These are phyloP conservation scores for Pyricularia sp. DNA, from an alignment of 2,329 filamentous ascomycete species.

Conservation along the genomic window DNA sequence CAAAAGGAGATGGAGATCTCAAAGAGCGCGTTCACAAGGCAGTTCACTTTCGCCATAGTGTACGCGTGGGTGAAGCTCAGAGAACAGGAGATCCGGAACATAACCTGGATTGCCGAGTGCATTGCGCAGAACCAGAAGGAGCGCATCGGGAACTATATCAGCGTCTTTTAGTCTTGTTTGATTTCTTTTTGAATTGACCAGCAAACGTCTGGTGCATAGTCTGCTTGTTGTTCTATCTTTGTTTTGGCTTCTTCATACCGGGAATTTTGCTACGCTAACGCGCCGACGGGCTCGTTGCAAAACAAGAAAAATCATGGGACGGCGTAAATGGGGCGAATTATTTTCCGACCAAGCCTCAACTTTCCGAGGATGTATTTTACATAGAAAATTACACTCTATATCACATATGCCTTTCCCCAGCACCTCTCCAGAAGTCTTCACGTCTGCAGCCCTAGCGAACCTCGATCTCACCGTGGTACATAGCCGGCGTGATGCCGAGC, in stretches of 20 bases:
- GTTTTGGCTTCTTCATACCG: neutral
- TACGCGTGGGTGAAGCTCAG: constrained; percentile 97
- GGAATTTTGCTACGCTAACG: neutral
- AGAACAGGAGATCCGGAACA: constrained; percentile 99
- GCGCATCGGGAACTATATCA: constrained; percentile 97
- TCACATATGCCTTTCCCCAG: constrained; percentile 22
- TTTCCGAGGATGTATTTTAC: constrained; percentile 6
- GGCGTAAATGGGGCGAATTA: constrained; percentile 1
- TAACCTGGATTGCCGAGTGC: constrained; percentile 98
- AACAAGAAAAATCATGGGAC: neutral
- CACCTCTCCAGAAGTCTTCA: constrained; percentile 12
- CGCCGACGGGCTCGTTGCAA: neutral
- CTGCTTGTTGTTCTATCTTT: constrained; percentile 12
- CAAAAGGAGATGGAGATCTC: constrained; percentile 99
- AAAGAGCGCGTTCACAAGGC: constrained; percentile 88
- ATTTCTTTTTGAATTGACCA: constrained; percentile 5
- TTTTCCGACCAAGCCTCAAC: neutral
- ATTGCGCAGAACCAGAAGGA: constrained; percentile 99
- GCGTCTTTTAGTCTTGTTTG: constrained; percentile 54
- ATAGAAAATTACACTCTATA: constrained; percentile 6
- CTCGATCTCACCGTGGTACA: constrained; percentile 84
- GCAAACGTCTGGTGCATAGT: neutral
- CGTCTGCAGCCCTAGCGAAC: constrained; percentile 25
- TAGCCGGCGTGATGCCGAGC: constrained; percentile 77
- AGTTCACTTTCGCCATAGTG: constrained; percentile 91